Conservation (phyloP, 2,329 filamentous ascomycete genomes). For the Exophiala aquamarina region DNA sequence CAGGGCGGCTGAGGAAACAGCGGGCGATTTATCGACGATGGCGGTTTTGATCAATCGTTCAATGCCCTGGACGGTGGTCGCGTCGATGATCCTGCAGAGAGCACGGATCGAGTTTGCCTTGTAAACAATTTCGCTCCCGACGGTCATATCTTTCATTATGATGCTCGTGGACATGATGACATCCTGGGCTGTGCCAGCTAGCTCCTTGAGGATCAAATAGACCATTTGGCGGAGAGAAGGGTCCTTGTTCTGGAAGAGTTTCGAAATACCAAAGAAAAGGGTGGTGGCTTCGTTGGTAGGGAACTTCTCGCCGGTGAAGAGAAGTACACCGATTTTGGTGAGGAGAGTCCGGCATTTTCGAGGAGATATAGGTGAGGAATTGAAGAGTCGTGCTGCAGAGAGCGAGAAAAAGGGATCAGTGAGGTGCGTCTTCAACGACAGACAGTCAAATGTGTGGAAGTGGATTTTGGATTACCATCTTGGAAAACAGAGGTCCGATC, state of each 20-base stretch:
- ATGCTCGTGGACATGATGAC: slow-evolving; percentile 99
- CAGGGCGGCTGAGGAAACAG: slow-evolving; percentile 91
- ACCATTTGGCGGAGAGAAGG: slow-evolving; percentile 98
- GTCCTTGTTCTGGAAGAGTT: slow-evolving; percentile 99
- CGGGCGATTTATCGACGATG: slow-evolving; percentile 98
- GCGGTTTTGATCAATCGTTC: slow-evolving; percentile 98
- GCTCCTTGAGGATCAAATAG: slow-evolving; percentile 95
- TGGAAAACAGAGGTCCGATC: slow-evolving; percentile 98
- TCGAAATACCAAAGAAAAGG: slow-evolving; percentile 98
- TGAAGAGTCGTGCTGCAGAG: slow-evolving; percentile 84
- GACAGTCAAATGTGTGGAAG: slow-evolving; percentile 7
- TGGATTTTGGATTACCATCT: slow-evolving; percentile 66
- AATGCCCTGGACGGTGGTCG: slow-evolving; percentile 93
- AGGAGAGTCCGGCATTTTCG: slow-evolving; percentile 96
- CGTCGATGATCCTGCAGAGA: slow-evolving; percentile 94
- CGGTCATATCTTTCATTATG: slow-evolving; percentile 99
- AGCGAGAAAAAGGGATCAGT: slow-evolving; percentile 14
- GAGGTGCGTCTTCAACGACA: slow-evolving; percentile 8
- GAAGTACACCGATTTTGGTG: slow-evolving; percentile 92
- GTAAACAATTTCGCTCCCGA: slow-evolving; percentile 90
- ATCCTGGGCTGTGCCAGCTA: slow-evolving; percentile 92
- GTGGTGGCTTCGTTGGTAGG: slow-evolving; percentile 96
- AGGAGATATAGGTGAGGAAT: slow-evolving; percentile 93
- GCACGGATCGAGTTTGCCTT: slow-evolving; percentile 94
- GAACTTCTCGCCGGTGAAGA: slow-evolving; percentile 97